Conservation (phyloP, 148 eudicot species). For the Spergularia bocconei region DNA sequence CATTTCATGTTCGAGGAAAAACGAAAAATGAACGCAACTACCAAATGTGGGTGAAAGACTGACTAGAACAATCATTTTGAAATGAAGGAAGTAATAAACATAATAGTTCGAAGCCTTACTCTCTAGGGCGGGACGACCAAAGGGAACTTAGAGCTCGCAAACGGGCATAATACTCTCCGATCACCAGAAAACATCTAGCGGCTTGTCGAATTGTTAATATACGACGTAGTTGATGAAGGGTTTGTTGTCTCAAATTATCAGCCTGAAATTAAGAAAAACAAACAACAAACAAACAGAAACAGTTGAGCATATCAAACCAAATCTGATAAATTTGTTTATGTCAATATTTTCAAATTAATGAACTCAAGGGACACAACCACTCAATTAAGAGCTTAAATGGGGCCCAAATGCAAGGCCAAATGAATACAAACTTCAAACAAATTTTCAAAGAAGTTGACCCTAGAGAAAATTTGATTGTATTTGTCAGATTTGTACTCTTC, state of each 20-base stretch:
- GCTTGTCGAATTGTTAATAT: conserved; percentile 89
- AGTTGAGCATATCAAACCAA: conserved; percentile 20
- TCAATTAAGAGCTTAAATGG: conserved; percentile 20
- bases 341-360: conserved; percentile 19
- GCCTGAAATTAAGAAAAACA: conserved; percentile 47
- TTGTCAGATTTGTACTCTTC: conserved; percentile 37
- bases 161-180: conserved; percentile 86
- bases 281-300: conserved; percentile 11
- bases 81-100: no score
- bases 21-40: no score
- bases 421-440: conserved; percentile 16
- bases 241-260: conserved; percentile 91
- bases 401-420: conserved; percentile 16
- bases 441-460: conserved; percentile 31
- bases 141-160: conserved; percentile 93
- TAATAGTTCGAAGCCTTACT: conserved; percentile 43
- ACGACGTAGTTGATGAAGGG: conserved; percentile 74
- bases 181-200: conserved; percentile 77
- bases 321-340: conserved; percentile 11
- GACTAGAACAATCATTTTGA: neutral
- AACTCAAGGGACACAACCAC: conserved; percentile 29
- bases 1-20: no score
- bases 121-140: conserved; percentile 93
- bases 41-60: neutral
- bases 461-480: conserved; percentile 3